Base-by-base conservation (phyloP, 139 green algal genomes). In the Chlamydomonas incerta region DNA sequence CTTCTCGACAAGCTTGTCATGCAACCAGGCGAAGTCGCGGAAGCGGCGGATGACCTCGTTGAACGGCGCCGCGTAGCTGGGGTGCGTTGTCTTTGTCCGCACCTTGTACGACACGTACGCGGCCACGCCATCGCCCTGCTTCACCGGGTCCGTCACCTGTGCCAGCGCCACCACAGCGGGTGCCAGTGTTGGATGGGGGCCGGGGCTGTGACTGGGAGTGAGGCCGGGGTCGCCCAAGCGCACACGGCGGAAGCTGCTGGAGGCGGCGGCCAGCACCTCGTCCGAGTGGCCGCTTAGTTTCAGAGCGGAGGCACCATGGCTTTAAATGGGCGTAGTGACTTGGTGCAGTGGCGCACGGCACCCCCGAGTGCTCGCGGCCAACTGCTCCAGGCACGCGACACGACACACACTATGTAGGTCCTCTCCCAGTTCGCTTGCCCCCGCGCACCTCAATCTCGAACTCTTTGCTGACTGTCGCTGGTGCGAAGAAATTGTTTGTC, bases 11-110 rank as follows among this genome's bases (percentile, higher is more conserved):
- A 99, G 92, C 75, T 94, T 91, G 21, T 93, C 80, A 60, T 94
- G 88, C 62, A 99, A 91, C 95, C 95, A 98, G 1, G 92, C 88
- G 81, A 99, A 99, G 90, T 99, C 97, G 1, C 92, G 82, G 90
- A 98, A 99, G 21, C 97, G 93, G 5, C 91, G 82, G 90, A 98
- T 96, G 31, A 98, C 96, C 81, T 96, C 93, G 62, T 63, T 66
- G 41, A 72, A 72, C 55, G 76, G 66, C 28, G 50, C 76, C 26
- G 34, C 81, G 72, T 89, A 92, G 21, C 26, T 15, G 11, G 2
- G 21, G 46, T 88, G 80, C 17, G 87, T 83, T 15, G 87, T 92
- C 29, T 85, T 91, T 50, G 85, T 92, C 50, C 76, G 82, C 21
- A 93, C 87, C 58, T 91, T 92, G 82, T 92, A 95, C 29, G 92